A percentile compares a stretch with the other conserved stretches of the same genome.
Conservation (phyloP, 2,329 filamentous ascomycete species). For the Claviceps digitariae region DNA sequence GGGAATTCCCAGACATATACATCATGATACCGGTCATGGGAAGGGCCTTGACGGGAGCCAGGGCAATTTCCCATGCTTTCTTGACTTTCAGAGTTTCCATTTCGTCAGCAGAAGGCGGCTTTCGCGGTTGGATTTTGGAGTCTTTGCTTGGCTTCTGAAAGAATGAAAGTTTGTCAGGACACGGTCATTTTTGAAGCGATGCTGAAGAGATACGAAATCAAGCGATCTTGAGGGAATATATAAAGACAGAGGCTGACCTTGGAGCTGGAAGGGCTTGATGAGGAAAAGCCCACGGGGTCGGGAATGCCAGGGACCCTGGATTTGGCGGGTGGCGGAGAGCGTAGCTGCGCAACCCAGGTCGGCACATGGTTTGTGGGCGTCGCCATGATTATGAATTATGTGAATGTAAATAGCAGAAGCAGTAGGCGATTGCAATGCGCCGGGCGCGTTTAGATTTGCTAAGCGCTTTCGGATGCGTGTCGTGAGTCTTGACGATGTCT, state of each 20-base stretch:
- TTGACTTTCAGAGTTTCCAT: conserved; percentile 95
- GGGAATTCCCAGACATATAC: conserved; percentile 98
- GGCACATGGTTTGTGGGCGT: conserved; percentile 34
- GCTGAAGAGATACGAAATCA: not conserved
- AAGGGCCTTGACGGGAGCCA: conserved; percentile 83
- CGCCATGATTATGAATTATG: conserved; percentile 9
- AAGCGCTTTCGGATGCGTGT: not conserved
- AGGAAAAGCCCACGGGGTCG: conserved; percentile 77
- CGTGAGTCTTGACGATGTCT: not conserved
- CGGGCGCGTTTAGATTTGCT: not conserved
- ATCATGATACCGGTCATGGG: conserved; percentile 99
- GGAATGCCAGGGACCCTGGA: conserved; percentile 55
- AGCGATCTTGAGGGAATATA: not conserved
- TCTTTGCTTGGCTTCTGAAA: conserved; percentile 38
- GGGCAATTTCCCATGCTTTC: conserved; percentile 95
- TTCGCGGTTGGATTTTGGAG: conserved; percentile 37
- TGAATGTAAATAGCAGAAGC: not conserved
- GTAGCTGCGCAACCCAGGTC: conserved; percentile 73
- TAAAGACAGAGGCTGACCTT: conserved; percentile 32
- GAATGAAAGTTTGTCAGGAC: conserved; percentile 2
- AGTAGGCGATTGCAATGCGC: not conserved
- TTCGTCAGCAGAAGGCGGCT: conserved; percentile 63
- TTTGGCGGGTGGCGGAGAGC: conserved; percentile 52
- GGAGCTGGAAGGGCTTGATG: conserved; percentile 38
- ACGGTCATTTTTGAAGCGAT: not conserved